Conservation (phyloP, 2,329 filamentous ascomycete species). For the Plectosphaerella sp. region DNA sequence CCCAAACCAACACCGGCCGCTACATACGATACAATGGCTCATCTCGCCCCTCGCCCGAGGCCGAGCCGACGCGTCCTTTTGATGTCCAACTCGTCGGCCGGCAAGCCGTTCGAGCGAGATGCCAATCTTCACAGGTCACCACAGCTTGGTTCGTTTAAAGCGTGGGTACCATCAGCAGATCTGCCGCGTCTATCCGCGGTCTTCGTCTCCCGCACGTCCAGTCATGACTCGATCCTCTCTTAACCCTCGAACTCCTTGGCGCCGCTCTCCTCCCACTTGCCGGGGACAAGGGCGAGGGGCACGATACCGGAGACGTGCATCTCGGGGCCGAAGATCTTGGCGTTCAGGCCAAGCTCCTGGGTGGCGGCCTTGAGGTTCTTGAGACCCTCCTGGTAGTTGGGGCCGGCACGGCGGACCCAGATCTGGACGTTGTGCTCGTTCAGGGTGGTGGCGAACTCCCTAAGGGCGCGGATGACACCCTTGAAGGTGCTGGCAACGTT, state of each 20-base stretch:
- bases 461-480: constrained; percentile 94
- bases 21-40: constrained; percentile 14
- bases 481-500: constrained; percentile 99
- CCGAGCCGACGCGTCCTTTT: not conserved
- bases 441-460: constrained; percentile 80
- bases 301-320: constrained; percentile 99
- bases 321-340: constrained; percentile 64
- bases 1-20: constrained; percentile 6
- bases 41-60: constrained; percentile 5
- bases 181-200: not conserved
- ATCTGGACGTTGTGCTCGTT: constrained; percentile 97
- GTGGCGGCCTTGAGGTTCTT: constrained; percentile 99
- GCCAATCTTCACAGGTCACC: not conserved
- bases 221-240: constrained; percentile 12
- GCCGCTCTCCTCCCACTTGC: constrained; percentile 58
- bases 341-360: constrained; percentile 79
- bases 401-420: constrained; percentile 86
- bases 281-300: constrained; percentile 74
- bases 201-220: not conserved
- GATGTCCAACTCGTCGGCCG: not conserved
- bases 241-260: constrained; percentile 58
- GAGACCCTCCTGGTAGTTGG: constrained; percentile 99
- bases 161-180: not conserved
- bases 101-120: not conserved
- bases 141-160: not conserved